Conservation (phyloP, 768 basidiomycete species). For the Solioccasus polychromus region DNA sequence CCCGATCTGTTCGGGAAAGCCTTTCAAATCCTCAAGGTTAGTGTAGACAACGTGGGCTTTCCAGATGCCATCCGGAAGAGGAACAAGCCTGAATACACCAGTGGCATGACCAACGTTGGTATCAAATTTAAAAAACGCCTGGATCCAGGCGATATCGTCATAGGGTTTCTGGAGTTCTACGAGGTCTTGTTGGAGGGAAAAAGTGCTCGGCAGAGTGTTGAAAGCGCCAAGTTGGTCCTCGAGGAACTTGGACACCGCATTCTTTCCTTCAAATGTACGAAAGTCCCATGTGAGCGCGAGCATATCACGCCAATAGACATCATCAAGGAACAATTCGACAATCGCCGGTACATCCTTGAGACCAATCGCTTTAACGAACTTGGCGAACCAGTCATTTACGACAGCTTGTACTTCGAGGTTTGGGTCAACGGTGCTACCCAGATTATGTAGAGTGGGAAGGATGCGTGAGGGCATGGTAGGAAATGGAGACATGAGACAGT, state of each 20-base stretch:
- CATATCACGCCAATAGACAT: conserved; percentile 56
- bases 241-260: conserved; percentile 43
- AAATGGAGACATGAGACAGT: no score
- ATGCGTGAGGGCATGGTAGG: not conserved
- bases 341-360: conserved; percentile 35
- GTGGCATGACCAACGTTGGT: conserved; percentile 37
- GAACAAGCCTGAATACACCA: conserved; percentile 49
- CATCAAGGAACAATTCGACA: conserved; percentile 31
- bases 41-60: conserved; percentile 49
- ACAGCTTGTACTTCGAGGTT: conserved; percentile 36
- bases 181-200: conserved; percentile 23
- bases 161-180: conserved; percentile 26
- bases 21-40: conserved; percentile 48
- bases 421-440: conserved; percentile 24
- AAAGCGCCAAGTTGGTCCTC: conserved; percentile 39
- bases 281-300: conserved; percentile 65
- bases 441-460: conserved; percentile 25
- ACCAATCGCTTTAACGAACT: conserved; percentile 34
- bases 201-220: conserved; percentile 14
- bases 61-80: conserved; percentile 40
- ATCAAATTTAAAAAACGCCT: conserved; percentile 43
- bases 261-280: conserved; percentile 49
- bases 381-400: conserved; percentile 41
- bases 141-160: conserved; percentile 42
- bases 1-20: conserved; percentile 43